A percentile compares a stretch with the other conserved stretches of the same genome.
These are phyloP conservation scores for Periconia sp. DNA, from an alignment of 2,329 filamentous ascomycete species.

Conservation along the genomic window DNA sequence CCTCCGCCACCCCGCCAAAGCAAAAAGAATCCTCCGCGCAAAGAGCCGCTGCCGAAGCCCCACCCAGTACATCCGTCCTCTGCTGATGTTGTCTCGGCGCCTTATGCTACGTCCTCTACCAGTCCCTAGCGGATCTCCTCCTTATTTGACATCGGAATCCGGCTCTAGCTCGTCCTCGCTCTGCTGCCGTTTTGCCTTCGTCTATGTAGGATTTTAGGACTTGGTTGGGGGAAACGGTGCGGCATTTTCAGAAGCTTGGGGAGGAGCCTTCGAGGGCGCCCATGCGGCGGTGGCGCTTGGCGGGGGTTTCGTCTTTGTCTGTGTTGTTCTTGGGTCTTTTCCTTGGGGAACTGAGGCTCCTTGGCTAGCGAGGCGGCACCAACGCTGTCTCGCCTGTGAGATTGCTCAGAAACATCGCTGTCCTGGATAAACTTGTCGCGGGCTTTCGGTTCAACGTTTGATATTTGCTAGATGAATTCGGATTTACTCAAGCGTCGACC, in stretches of 20 bases:
- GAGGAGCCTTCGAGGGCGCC: slow-evolving; percentile 18
- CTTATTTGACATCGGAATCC: slow-evolving; percentile 40
- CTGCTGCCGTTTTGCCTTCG: slow-evolving; percentile 72
- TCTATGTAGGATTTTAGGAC: slow-evolving; percentile 40
- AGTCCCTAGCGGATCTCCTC: slow-evolving; percentile 40
- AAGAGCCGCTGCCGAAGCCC: slow-evolving; percentile 11
- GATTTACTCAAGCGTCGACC: slow-evolving; percentile 77
- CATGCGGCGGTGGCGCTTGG: slow-evolving; percentile 18
- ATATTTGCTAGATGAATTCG: slow-evolving; percentile 77
- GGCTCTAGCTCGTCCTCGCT: slow-evolving; percentile 63
- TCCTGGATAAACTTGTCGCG: slow-evolving; percentile 57
- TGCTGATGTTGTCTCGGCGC: slow-evolving; percentile 3
- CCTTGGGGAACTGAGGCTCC: slow-evolving; percentile 6
- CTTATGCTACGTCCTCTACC: slow-evolving; percentile 35
- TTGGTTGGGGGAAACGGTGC: slow-evolving; percentile 16
- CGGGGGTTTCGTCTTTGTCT: slow-evolving; percentile 39
- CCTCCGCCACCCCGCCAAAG: slow-evolving; percentile 61
- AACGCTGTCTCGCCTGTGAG: slow-evolving; percentile 56
- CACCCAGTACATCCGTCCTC: too few species aligned
- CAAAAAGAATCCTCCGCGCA: too few species aligned
- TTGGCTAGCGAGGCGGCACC: slow-evolving; percentile 46
- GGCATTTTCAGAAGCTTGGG: slow-evolving; percentile 15
- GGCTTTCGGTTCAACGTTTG: slow-evolving; percentile 71
- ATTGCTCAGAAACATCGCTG: slow-evolving; percentile 53
- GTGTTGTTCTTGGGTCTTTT: slow-evolving; percentile 12